phyloP scores from a whole-genome alignment of 768 basidiomycete genomes.

The Suillus fuscotomentosus region DNA sequence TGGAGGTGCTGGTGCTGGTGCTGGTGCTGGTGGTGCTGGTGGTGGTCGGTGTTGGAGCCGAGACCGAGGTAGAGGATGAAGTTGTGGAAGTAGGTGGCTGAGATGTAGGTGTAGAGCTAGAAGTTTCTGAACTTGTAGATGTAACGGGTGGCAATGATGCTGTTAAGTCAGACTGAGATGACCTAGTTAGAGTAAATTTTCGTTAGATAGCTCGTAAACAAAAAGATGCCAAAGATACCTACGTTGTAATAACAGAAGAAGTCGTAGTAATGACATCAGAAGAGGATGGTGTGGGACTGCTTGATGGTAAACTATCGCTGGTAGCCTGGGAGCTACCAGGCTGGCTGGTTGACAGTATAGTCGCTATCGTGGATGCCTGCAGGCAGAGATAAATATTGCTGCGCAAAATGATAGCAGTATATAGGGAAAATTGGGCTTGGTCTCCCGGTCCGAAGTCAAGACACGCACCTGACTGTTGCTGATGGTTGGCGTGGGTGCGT shows the following conservation, averaged over 20 bases:
- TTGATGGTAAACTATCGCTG: not conserved
- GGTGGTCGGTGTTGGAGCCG: not conserved
- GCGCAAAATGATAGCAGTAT: not conserved
- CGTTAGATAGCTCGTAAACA: not conserved
- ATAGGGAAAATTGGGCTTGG: not conserved
- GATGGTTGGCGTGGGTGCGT: not conserved
- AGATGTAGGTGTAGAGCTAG: not conserved
- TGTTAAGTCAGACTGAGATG: not conserved
- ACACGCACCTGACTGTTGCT: not conserved
- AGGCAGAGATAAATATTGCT: not conserved
- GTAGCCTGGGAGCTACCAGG: not conserved
- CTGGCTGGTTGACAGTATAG: not conserved
- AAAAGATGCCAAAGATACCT: not conserved
- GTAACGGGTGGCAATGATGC: not conserved
- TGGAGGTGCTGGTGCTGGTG: no score
- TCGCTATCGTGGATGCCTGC: not conserved
- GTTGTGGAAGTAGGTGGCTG: slow-evolving; percentile 1
- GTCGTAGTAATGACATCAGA: slow-evolving; percentile 2
- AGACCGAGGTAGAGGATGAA: not conserved
- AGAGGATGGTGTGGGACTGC: not conserved
- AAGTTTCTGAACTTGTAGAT: not conserved
- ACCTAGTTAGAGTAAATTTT: not conserved
- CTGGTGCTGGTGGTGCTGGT: no score
- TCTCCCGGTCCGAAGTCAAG: not conserved
- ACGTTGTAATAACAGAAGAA: slow-evolving; percentile 17